These are phyloP conservation scores for Dacryopinax spathularia DNA, from an alignment of 768 basidiomycete species.

Conservation along the genomic window DNA sequence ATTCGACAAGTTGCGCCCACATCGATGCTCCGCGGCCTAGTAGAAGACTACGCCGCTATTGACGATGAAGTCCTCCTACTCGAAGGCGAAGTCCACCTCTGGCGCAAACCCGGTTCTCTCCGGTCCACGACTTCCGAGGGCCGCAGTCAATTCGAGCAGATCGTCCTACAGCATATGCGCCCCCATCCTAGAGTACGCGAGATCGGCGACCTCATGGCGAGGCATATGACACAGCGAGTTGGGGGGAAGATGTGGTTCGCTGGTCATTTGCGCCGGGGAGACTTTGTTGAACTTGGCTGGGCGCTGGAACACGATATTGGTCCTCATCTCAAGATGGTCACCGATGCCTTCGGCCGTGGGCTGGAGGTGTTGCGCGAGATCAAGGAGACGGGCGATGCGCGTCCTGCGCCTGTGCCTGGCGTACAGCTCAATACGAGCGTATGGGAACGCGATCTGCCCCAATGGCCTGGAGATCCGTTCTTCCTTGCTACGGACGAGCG, in stretches of 20 bases:
- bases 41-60: slow-evolving; percentile 27
- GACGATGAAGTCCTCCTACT: slow-evolving; percentile 29
- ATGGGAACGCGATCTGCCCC: not conserved
- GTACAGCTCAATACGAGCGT: slow-evolving; percentile 3
- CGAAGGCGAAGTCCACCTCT: slow-evolving; percentile 29
- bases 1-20: slow-evolving; percentile 27
- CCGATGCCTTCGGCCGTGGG: not conserved
- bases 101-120: slow-evolving; percentile 27
- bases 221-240: slow-evolving; percentile 22
- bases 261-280: slow-evolving; percentile 13
- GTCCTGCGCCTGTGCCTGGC: not conserved
- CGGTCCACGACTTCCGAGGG: slow-evolving; percentile 22
- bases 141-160: slow-evolving; percentile 23
- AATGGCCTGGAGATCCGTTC: slow-evolving; percentile 4
- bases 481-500: slow-evolving; percentile 18
- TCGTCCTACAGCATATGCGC: slow-evolving; percentile 23
- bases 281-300: slow-evolving; percentile 9
- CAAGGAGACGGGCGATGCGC: not conserved
- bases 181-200: slow-evolving; percentile 20
- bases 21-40: slow-evolving; percentile 27
- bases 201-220: slow-evolving; percentile 22
- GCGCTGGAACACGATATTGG: not conserved
- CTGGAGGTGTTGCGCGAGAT: not conserved
- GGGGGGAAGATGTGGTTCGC: slow-evolving; percentile 13
- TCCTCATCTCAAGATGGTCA: not conserved